These are phyloP conservation scores for Diospyros kaki DNA, from an alignment of 148 eudicot species.

Conservation along the genomic window DNA sequence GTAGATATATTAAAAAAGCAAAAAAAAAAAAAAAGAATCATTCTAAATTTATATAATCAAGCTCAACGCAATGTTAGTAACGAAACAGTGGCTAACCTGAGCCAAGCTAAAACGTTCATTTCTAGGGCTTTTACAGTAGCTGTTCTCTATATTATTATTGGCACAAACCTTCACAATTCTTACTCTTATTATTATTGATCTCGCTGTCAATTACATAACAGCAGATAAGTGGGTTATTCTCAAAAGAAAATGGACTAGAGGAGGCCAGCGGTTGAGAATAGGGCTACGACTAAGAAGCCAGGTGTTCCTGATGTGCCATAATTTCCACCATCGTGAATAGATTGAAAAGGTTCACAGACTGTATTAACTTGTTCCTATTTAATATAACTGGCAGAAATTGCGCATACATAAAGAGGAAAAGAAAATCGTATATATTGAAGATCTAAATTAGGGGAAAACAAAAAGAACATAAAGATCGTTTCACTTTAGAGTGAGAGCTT, in stretches of 20 bases:
- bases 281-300: constrained; percentile 6
- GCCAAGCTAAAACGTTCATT: not conserved
- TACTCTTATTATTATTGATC: not conserved
- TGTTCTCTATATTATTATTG: not conserved
- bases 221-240: not conserved
- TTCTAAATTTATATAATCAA: not conserved
- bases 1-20: not conserved
- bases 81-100: too few species aligned
- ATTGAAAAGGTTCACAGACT: not conserved
- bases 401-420: not conserved
- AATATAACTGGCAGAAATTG: not conserved
- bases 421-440: not conserved
- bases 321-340: not conserved
- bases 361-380: not conserved
- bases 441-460: not conserved
- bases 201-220: not conserved
- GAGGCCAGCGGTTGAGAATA: constrained; percentile 1
- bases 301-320: not conserved
- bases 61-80: not conserved
- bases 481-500: not conserved
- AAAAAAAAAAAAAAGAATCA: not conserved
- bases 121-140: not conserved
- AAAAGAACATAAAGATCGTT: too few species aligned
- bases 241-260: constrained; percentile 14
- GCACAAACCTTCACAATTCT: not conserved